Evolutionary conservation across 2,329 filamentous ascomycete species (phyloP).

Genomic region (Fusarium sp.): DNA sequence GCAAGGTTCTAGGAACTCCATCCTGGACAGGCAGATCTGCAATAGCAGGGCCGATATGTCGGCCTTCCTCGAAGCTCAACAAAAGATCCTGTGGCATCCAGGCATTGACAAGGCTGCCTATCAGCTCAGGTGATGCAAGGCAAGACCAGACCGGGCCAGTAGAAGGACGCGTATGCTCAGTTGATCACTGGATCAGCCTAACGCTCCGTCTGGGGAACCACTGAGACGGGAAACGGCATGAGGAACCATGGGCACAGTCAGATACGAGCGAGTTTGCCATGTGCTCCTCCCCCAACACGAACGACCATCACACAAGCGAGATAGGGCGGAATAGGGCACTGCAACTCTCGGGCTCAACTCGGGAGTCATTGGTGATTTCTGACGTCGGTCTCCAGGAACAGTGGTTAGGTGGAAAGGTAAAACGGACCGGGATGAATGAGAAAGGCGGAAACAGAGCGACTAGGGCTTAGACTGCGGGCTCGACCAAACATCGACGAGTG

Average conservation of each 20-base stretch:
- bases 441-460: slow-evolving; percentile 23
- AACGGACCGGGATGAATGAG: slow-evolving; percentile 17
- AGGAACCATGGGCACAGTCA: slow-evolving; percentile 14
- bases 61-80: slow-evolving; percentile 34
- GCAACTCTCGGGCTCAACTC: slow-evolving; percentile 13
- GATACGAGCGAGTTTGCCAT: slow-evolving; percentile 35
- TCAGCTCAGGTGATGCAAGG: slow-evolving; percentile 26
- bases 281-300: slow-evolving; percentile 20
- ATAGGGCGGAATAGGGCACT: slow-evolving; percentile 8
- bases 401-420: slow-evolving; percentile 7
- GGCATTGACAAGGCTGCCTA: slow-evolving; percentile 28
- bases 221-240: slow-evolving; percentile 35
- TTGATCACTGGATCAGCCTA: slow-evolving; percentile 32
- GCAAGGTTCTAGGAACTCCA: slow-evolving; percentile 36
- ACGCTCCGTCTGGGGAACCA: slow-evolving; percentile 12
- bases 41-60: slow-evolving; percentile 38
- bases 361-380: slow-evolving; percentile 7
- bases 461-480: slow-evolving; percentile 24
- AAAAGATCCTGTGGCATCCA: slow-evolving; percentile 35
- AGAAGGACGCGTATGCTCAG: slow-evolving; percentile 15
- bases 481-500: slow-evolving; percentile 18
- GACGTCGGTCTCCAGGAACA: slow-evolving; percentile 16
- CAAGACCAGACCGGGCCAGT: slow-evolving; percentile 7
- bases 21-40: slow-evolving; percentile 34
- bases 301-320: slow-evolving; percentile 14